Percentiles rank a stretch among this genome's conserved stretches.
Conservation (phyloP, 768 basidiomycete species). For the Lactarius evosmus region DNA sequence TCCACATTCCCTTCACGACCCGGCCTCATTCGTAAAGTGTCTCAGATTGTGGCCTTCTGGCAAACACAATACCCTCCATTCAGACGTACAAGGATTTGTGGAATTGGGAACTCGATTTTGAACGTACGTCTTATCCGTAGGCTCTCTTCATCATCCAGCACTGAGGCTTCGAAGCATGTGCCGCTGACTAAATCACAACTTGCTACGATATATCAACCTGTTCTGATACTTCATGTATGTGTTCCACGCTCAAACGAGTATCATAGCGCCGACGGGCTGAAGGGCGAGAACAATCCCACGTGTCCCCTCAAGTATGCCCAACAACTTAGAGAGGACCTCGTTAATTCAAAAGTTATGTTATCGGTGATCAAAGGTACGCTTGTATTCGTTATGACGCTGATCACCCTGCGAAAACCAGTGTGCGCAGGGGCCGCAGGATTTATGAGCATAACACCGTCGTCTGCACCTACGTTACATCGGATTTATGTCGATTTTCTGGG, state of each 20-base stretch:
- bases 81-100: constrained; percentile 49
- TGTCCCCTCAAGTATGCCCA: constrained; percentile 16
- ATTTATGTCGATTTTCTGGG: constrained; percentile 60
- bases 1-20: constrained; percentile 1
- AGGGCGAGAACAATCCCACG: constrained; percentile 19
- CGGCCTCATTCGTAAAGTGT: neutral
- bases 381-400: neutral
- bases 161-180: constrained; percentile 45
- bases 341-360: neutral
- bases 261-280: neutral
- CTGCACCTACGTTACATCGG: constrained; percentile 60
- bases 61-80: constrained; percentile 52
- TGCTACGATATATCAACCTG: constrained; percentile 9
- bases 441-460: constrained; percentile 53
- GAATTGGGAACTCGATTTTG: constrained; percentile 53
- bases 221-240: constrained; percentile 21
- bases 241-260: neutral
- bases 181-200: constrained; percentile 48
- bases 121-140: constrained; percentile 46
- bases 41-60: constrained; percentile 66
- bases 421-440: constrained; percentile 51
- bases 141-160: neutral
- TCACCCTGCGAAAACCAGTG: constrained; percentile 9
- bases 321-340: constrained; percentile 10
- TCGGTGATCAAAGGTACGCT: constrained; percentile 14